A percentile compares a stretch with the other conserved stretches of the same genome.
phyloP scores from a whole-genome alignment of 1,284 basidiomycete genomes.

The Rhizopogon parksii region DNA sequence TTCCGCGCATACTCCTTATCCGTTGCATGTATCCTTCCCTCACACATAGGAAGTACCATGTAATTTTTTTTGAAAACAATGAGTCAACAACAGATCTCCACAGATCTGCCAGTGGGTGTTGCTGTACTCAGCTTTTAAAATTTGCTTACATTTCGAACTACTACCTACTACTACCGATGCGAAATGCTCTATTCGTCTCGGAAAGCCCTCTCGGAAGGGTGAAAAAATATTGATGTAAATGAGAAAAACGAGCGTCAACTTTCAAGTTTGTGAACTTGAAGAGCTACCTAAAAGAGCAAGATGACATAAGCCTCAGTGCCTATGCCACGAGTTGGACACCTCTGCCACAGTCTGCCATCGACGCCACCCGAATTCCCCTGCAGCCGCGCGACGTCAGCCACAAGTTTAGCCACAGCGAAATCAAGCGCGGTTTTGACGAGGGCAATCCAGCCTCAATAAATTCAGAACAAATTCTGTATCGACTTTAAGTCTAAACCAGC shows the following conservation, averaged over 20 bases:
- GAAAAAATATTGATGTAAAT: no score
- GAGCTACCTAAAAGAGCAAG: not conserved
- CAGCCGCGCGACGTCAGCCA: constrained; percentile 11
- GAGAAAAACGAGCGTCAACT: not conserved
- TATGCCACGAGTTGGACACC: not conserved
- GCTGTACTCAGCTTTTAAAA: no score
- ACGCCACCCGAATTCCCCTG: constrained; percentile 6
- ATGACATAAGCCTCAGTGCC: not conserved
- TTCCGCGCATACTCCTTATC: no score
- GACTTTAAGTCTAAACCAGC: constrained; percentile 1
- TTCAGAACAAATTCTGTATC: constrained; percentile 5
- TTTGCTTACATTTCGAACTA: no score
- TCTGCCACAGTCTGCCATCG: constrained; percentile 8
- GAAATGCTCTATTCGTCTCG: no score
- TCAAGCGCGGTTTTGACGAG: not conserved
- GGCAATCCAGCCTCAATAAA: constrained; percentile 5
- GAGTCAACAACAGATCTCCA: no score
- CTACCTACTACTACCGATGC: no score
- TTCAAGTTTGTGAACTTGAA: not conserved
- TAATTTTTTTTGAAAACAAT: no score
- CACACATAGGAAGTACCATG: no score
- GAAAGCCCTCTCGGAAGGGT: no score
- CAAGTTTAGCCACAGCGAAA: constrained; percentile 6
- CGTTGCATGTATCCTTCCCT: no score
- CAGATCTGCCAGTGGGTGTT: no score